Evolutionary conservation across 2,329 filamentous ascomycete genomes (phyloP).

Genomic region (Penicillium sp.): DNA sequence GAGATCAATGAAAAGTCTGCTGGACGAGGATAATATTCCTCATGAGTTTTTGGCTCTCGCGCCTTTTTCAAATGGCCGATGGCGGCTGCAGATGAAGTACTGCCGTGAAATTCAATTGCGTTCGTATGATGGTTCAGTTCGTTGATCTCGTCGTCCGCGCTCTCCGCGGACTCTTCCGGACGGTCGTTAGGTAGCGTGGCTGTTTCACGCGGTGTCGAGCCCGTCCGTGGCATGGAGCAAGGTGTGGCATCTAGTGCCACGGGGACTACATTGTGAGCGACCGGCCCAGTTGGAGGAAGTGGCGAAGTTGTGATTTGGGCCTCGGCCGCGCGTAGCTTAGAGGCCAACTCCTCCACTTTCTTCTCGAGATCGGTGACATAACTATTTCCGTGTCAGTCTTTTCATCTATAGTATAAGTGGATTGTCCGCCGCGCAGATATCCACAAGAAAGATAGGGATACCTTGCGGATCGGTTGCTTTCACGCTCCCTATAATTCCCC

Average conservation of each 20-base stretch:
- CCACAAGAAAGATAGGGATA: conserved; percentile 3
- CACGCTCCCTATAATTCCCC: conserved; percentile 33
- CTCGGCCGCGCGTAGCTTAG: conserved; percentile 26
- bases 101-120: conserved; percentile 51
- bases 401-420: background rate
- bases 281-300: conserved; percentile 2
- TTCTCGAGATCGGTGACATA: conserved; percentile 40
- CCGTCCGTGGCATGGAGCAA: conserved; percentile 23
- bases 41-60: conserved; percentile 22
- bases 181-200: conserved; percentile 14
- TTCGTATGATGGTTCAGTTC: conserved; percentile 49
- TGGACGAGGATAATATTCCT: conserved; percentile 8
- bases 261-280: conserved; percentile 2
- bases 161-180: conserved; percentile 26
- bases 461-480: conserved; percentile 31
- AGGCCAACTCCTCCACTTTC: conserved; percentile 31
- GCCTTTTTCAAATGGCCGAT: conserved; percentile 43
- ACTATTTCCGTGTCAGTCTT: conserved; percentile 11
- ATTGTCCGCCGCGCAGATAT: background rate
- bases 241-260: conserved; percentile 22
- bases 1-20: conserved; percentile 44
- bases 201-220: conserved; percentile 19
- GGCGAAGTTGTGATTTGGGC: conserved; percentile 16
- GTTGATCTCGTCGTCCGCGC: conserved; percentile 40
- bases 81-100: conserved; percentile 48